Base-by-base conservation (phyloP, 2,329 filamentous ascomycete species). In the Trichoderma pleuroti region DNA sequence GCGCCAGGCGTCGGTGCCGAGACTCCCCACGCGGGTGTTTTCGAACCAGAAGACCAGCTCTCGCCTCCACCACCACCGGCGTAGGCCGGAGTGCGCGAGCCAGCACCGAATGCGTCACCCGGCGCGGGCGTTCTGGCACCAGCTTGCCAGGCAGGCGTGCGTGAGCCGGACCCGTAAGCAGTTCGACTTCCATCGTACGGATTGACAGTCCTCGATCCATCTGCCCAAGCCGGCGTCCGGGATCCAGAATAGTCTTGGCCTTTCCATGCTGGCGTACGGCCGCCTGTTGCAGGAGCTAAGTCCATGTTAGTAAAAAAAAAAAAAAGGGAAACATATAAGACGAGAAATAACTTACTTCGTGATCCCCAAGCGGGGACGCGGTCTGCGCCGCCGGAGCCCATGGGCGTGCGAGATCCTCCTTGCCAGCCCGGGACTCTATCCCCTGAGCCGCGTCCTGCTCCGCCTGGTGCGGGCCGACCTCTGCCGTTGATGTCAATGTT, bases 111-210 rank as follows among this genome's bases (percentile, higher is more conserved):
- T 24, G 86, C 85, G 76, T 91, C 87, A 16, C 85, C 84, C 24
- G 76, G 76, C 1, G 88, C 88, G 68, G 92, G 84, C 1, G 92
- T 95, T 79, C 92, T 91, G 68, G 91, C 89, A 66, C 92, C 92
- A 2, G 93, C 91, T 71, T 91, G 90, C 92, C 92, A 94, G 6
- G 91, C 91, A 9, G 92, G 92, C 1, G 91, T 94, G 67, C 92
- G 88, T 61, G 87, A 86, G 34, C 90, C 90, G 26, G 87, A 86
- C 21, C 93, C 93, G 76, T 97, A 97, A 2, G 93, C 89, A 18
- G 93, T 94, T 59, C 90, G 90, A 78, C 83, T 91, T 72, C 91
- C 91, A 74, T 92, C 91, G 75, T 93, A 92, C 1, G 91, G 90
- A 77, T 91, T 91, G 72, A 88, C 87, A 14, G 89, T 91, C 59